Base-by-base conservation (phyloP, 257 asterid genomes). In the Thymus mandschuricus region DNA sequence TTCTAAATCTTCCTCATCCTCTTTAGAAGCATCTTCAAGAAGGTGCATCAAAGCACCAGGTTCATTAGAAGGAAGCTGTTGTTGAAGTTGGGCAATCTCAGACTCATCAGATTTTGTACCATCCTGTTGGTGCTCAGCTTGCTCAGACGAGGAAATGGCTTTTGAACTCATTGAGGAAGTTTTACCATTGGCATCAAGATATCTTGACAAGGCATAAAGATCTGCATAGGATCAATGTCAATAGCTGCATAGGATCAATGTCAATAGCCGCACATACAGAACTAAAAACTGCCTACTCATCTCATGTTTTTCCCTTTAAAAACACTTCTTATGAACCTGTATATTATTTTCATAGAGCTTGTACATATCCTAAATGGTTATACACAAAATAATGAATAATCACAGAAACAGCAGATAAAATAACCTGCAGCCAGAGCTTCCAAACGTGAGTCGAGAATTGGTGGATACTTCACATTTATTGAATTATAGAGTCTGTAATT, bases 21-120 rank as follows among this genome's bases (percentile, higher is more conserved):
- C 81, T 30, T 59, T 72, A 50, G 75, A 81, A 63, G 83, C 83
- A 65, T 85, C 91, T 69, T 73, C 88, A 70, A 94, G 81, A 59
- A 94, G 93, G 82, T 87, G 92, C 97, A 88, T 88, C 65, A 89
- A 64, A 65, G 93, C 96, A 70, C 98, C 96, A 60, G 96, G 91
- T 59, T 93, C 97, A 81, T 91, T 89, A 35, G 96, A 84, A 76
- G 94, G 87, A 55, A 94, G 93, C 66, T 91, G 97, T 62, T 88
- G 97, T 41, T 89, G 97, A 72, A 91, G 96, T 78, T 91, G 97
- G 49, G 98, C 97, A 68, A 93, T 86, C 77, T 93, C 97, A 66
- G 92, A 81, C 78, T 88, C 97, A 3, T 87, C 82, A 75, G 49
- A 77, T 9, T 83, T 77, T 70, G 71, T 52, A 29, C 76, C 85